These are phyloP conservation scores for Pseudozyma flocculosa DNA, from an alignment of 1,284 basidiomycete genomes.

Conservation along the genomic window DNA sequence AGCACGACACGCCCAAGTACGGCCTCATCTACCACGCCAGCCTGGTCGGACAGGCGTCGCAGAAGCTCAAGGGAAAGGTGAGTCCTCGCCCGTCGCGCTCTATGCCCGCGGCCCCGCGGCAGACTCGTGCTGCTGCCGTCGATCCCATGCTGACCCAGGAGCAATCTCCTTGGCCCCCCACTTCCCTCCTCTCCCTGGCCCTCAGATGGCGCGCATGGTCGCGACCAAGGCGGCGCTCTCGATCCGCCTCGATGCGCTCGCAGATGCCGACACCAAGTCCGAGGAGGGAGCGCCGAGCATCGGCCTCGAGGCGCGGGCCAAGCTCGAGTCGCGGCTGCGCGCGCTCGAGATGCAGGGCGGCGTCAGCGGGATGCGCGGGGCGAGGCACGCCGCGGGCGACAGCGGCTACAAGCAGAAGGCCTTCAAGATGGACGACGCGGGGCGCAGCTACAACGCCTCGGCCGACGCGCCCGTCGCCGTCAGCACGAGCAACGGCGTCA, in stretches of 20 bases:
- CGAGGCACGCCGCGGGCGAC: constrained; percentile 32
- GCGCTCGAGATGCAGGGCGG: constrained; percentile 67
- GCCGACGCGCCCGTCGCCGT: constrained; percentile 85
- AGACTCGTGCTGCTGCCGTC: too few relatives aligned
- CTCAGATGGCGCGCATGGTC: constrained; percentile 96
- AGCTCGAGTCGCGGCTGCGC: constrained; percentile 89
- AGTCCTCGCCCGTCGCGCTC: too few relatives aligned
- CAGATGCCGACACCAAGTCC: constrained; percentile 87
- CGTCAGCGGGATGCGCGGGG: constrained; percentile 35
- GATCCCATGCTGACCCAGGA: too few relatives aligned
- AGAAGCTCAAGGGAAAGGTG: constrained; percentile 92
- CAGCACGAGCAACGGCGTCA: constrained; percentile 62
- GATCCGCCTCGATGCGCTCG: constrained; percentile 92
- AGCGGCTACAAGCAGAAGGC: constrained; percentile 53
- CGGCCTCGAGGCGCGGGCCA: constrained; percentile 87
- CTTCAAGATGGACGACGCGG: constrained; percentile 48
- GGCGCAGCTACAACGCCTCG: constrained; percentile 56
- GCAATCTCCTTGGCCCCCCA: too few relatives aligned
- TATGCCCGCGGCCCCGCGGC: too few relatives aligned
- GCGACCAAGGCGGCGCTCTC: constrained; percentile 89
- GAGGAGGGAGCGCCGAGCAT: constrained; percentile 75
- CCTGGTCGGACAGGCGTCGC: constrained; percentile 91
- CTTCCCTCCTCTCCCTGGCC: constrained; percentile 56
- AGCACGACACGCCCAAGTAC: constrained; percentile 96
- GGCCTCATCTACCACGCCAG: constrained; percentile 66